A percentile compares a stretch with the other conserved stretches of the same genome.
Conservation (phyloP, 371 early-diverging fungal genomes). For the Rhizopus microsporus region DNA sequence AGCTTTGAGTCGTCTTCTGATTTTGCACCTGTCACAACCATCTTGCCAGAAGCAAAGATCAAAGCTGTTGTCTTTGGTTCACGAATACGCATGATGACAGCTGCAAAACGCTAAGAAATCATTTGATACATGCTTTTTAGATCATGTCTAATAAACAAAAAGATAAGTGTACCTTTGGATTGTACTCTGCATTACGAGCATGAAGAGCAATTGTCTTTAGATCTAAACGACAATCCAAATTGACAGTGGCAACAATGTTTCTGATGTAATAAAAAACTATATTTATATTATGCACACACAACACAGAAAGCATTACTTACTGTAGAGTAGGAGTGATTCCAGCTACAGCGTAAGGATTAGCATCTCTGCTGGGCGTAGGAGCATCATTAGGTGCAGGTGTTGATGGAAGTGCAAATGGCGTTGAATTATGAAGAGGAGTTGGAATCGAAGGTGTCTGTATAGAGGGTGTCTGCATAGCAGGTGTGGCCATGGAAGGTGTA, state of each 20-base stretch:
- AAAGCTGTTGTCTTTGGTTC: slow-evolving; percentile 99
- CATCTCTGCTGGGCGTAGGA: slow-evolving; percentile 56
- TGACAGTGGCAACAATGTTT: slow-evolving; percentile 99
- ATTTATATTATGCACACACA: slow-evolving; percentile 17
- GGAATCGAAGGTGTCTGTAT: slow-evolving; percentile 56
- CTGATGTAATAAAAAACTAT: slow-evolving; percentile 32
- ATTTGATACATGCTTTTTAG: not conserved
- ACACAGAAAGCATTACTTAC: slow-evolving; percentile 57
- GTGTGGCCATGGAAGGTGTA: slow-evolving; percentile 48
- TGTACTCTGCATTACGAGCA: slow-evolving; percentile 99
- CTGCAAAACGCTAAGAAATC: slow-evolving; percentile 96
- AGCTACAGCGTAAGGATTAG: slow-evolving; percentile 59
- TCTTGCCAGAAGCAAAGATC: slow-evolving; percentile 99
- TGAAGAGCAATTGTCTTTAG: slow-evolving; percentile 99
- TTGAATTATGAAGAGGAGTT: slow-evolving; percentile 44
- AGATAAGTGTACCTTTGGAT: slow-evolving; percentile 91
- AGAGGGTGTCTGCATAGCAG: slow-evolving; percentile 49
- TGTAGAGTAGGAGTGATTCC: slow-evolving; percentile 85
- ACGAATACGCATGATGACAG: slow-evolving; percentile 99
- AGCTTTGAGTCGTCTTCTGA: slow-evolving; percentile 96
- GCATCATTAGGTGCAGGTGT: slow-evolving; percentile 55
- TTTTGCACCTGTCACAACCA: slow-evolving; percentile 99
- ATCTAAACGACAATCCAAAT: slow-evolving; percentile 98
- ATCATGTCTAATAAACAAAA: not conserved
- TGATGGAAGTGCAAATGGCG: slow-evolving; percentile 48